Base-by-base conservation (phyloP, 2,329 filamentous ascomycete species). In the Xylariaceae sp. region DNA sequence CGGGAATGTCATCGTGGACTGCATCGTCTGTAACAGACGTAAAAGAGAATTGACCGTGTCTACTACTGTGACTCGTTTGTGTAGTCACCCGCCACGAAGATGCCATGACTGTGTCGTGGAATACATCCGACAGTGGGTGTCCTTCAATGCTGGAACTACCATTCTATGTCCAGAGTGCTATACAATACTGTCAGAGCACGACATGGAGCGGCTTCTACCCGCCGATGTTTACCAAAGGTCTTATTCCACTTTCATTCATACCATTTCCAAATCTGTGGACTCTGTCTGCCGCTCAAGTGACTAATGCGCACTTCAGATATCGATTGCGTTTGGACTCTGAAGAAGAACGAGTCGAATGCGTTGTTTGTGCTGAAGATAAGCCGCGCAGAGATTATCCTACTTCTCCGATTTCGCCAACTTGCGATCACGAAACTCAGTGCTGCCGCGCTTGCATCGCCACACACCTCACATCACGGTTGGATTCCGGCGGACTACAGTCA, bases 41-140 rank as follows among this genome's bases (percentile, higher is more conserved):
- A 40, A 33, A 14, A 15, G 39, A 31, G 18, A 42, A 14, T 42
- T 42, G 39, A 40, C 36, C 39, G 42, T 47, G 39, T 11, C 12
- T 39, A 40, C 46, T 48, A 43, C 43, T 41, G 39, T 48, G 44
- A 48, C 32, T 22, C 46, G 40, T 44, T 48, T 48, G 27, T 48
- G 46, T 41, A 40, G 43, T 19, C 46, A 48, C 44, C 14, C 32
- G 32, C 46, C 46, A 32, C 46, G 35, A 19, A 22, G 39, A 43
- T 48, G 46, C 32, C 40, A 43, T n/a, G 46, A 48, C 41, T 48
- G 46, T 30, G 33, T 48, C 22, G 10, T 43, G 33, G 44, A 17
- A 22, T 33, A 44, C 22, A 44, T 48, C 11, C 19, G 39, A 39
- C 22, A 33, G 33, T 33, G 35, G 19, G 22, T 27, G 39, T 48